phyloP scores from a whole-genome alignment of 1,284 basidiomycete species.

The Boletus smithii region DNA sequence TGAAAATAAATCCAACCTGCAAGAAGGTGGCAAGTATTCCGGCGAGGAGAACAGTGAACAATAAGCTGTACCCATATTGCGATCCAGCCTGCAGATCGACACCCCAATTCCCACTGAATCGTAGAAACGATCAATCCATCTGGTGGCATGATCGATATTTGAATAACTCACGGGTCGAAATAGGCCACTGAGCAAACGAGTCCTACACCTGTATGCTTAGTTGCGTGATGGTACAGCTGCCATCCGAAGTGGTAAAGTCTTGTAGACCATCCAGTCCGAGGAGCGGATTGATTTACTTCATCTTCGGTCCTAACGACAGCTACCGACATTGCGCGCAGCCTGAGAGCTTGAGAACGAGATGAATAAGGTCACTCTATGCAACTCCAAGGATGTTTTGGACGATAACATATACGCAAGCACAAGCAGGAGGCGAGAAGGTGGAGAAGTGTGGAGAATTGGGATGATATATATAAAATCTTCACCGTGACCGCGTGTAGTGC shows the following conservation, averaged over 20 bases:
- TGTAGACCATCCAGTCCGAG: conserved; percentile 18
- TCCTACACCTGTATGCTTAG: conserved; percentile 47
- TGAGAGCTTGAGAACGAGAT: neutral
- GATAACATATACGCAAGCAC: conserved; percentile 6
- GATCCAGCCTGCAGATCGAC: conserved; percentile 60
- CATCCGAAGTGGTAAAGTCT: conserved; percentile 20
- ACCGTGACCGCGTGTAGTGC: too few relatives aligned
- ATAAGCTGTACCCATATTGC: conserved; percentile 65
- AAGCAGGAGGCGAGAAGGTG: neutral
- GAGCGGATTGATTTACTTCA: conserved; percentile 5
- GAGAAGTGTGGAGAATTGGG: too few relatives aligned
- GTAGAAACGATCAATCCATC: conserved; percentile 1
- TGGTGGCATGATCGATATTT: neutral
- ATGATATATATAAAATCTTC: too few relatives aligned
- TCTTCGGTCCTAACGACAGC: conserved; percentile 5
- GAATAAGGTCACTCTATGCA: neutral
- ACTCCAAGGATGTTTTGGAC: neutral
- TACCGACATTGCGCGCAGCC: conserved; percentile 13
- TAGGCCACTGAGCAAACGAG: conserved; percentile 53
- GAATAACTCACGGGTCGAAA: conserved; percentile 48
- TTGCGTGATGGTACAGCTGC: conserved; percentile 37
- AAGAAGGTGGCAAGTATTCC: conserved; percentile 65
- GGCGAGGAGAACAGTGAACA: conserved; percentile 71
- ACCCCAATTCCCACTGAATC: conserved; percentile 54
- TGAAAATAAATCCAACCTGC: conserved; percentile 36